Evolutionary conservation across 2,329 filamentous ascomycete genomes (phyloP).

Genomic region (Colletotrichum lini): DNA sequence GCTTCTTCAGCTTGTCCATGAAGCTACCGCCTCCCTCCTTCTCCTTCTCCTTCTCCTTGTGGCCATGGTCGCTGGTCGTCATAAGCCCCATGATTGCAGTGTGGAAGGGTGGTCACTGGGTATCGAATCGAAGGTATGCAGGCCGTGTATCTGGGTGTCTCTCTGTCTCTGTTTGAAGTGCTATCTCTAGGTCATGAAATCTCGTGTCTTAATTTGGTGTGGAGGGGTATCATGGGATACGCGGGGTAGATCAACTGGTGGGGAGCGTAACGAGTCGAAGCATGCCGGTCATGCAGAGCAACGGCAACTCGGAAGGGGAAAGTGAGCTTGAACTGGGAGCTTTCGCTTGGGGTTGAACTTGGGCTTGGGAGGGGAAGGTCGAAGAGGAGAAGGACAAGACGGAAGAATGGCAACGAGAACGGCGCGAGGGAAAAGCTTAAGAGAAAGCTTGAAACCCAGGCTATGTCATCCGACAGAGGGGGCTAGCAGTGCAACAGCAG

Average conservation of each 20-base stretch:
- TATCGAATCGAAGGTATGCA: conserved; percentile 1
- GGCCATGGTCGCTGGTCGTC: conserved; percentile 27
- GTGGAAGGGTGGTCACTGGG: not conserved
- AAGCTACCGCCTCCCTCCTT: conserved; percentile 51
- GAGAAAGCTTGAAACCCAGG: conserved; percentile 31
- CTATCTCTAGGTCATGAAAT: conserved; percentile 26
- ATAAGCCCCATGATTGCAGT: conserved; percentile 32
- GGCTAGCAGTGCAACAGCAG: not conserved
- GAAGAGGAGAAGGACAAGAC: conserved; percentile 25
- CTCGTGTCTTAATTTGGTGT: conserved; percentile 3
- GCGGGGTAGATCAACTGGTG: conserved; percentile 23
- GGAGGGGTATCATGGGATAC: conserved; percentile 29
- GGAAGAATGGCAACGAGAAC: conserved; percentile 25
- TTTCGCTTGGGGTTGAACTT: not conserved
- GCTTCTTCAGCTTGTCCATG: conserved; percentile 64
- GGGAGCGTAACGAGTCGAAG: conserved; percentile 19
- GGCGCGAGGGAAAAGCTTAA: conserved; percentile 31
- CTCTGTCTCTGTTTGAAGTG: not conserved
- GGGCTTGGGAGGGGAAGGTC: conserved; percentile 1
- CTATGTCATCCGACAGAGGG: conserved; percentile 33
- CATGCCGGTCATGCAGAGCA: conserved; percentile 14
- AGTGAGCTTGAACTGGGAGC: not conserved
- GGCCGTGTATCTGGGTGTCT: not conserved
- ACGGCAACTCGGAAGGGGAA: conserved; percentile 12
- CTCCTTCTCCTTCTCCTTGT: conserved; percentile 43